Evolutionary conservation across 352 stramenopile species (phyloP).

Genomic region (Peronospora tabacina): DNA sequence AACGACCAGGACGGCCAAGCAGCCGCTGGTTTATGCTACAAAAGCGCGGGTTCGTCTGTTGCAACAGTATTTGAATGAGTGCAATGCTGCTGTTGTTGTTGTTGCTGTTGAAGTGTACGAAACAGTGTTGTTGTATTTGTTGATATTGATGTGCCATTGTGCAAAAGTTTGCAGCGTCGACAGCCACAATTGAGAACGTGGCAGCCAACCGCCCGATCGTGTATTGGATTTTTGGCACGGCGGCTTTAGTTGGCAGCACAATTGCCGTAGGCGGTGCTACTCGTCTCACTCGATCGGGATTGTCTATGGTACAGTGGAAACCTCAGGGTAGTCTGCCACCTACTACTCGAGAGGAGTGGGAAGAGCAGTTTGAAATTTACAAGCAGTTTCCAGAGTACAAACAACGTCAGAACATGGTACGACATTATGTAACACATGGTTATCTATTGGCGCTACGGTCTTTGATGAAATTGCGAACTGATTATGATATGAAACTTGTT

Average conservation of each 20-base stretch:
- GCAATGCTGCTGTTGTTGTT: conserved; percentile 6
- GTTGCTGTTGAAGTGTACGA: conserved; percentile 3
- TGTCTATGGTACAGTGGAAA: conserved; percentile 98
- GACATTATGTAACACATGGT: conserved; percentile 1
- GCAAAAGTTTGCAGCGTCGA: conserved; percentile 43
- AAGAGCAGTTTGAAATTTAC: conserved; percentile 96
- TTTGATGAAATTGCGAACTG: neutral
- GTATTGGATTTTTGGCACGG: conserved; percentile 94
- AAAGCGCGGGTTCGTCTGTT: conserved; percentile 51
- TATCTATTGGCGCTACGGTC: neutral
- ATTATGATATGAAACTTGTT: conserved; percentile 4
- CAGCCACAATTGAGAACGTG: conserved; percentile 73
- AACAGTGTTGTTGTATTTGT: conserved; percentile 2
- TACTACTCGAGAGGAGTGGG: conserved; percentile 89
- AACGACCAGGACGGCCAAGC: conserved; percentile 25
- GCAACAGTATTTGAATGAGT: neutral
- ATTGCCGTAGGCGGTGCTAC: conserved; percentile 96
- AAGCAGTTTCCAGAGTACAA: conserved; percentile 98
- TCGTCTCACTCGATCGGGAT: conserved; percentile 93
- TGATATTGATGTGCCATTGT: conserved; percentile 11
- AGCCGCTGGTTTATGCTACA: conserved; percentile 56
- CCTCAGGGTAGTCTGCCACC: conserved; percentile 90
- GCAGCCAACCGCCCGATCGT: conserved; percentile 79
- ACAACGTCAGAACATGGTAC: conserved; percentile 88
- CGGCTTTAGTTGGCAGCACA: conserved; percentile 92